phyloP scores from a whole-genome alignment of 305 asterid genomes.

The Caryopteris hybrid region DNA sequence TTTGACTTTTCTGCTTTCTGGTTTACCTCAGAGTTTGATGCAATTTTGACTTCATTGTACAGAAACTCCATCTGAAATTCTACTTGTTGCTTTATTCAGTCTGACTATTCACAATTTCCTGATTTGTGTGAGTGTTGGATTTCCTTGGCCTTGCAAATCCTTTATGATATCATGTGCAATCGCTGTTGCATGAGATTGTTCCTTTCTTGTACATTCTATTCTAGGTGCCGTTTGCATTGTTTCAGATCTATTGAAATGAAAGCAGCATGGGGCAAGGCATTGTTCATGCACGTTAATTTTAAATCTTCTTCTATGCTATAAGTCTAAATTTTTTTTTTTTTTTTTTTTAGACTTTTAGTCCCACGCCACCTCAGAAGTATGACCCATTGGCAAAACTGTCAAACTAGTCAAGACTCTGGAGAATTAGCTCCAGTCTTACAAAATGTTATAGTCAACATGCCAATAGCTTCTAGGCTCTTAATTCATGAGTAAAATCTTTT shows the following conservation, averaged over 20 bases:
- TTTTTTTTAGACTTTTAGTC: too few species aligned
- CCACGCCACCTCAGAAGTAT: too few species aligned
- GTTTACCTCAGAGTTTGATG: background rate
- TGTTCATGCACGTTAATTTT: background rate
- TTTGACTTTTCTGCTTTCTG: background rate
- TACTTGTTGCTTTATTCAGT: slow-evolving; percentile 10
- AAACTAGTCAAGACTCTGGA: background rate
- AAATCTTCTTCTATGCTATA: background rate
- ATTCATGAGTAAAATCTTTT: background rate
- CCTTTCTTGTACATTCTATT: background rate
- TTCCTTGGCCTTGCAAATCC: background rate
- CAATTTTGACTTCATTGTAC: background rate
- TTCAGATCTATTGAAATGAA: background rate
- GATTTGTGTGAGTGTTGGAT: background rate
- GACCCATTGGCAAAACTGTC: too few species aligned
- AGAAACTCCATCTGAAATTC: background rate
- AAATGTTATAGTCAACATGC: too few species aligned
- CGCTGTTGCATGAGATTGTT: background rate
- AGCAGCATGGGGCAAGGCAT: background rate
- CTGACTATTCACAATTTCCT: background rate
- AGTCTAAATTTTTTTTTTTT: too few species aligned
- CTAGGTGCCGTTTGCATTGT: background rate
- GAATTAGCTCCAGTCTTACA: background rate
- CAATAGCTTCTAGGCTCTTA: too few species aligned
- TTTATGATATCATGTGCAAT: background rate